These are phyloP conservation scores for Collybia mongolica DNA, from an alignment of 768 basidiomycete genomes.

Conservation along the genomic window DNA sequence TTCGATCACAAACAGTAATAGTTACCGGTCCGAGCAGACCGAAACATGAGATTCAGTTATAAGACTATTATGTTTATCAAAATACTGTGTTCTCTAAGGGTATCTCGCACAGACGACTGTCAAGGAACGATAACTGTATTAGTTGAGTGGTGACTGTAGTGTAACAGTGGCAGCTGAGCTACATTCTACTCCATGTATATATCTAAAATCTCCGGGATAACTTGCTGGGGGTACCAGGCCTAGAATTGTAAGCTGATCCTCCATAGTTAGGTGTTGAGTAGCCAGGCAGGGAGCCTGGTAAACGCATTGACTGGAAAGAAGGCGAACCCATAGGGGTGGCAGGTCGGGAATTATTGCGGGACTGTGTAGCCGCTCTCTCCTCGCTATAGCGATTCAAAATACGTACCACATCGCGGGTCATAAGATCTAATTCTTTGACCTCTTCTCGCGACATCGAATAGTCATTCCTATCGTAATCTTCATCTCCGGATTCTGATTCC, in stretches of 20 bases:
- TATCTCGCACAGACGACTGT: too few species aligned
- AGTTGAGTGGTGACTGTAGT: too few species aligned
- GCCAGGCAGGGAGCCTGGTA: slow-evolving; percentile 47
- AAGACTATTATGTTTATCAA: too few species aligned
- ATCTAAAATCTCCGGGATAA: slow-evolving; percentile 36
- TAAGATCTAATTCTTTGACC: slow-evolving; percentile 68
- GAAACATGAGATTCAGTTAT: too few species aligned
- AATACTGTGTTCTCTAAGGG: too few species aligned
- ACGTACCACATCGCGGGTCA: slow-evolving; percentile 72
- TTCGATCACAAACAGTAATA: too few species aligned
- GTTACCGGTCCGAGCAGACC: too few species aligned
- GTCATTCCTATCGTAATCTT: slow-evolving; percentile 43
- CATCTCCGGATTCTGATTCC: slow-evolving; percentile 59
- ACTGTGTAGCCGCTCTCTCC: slow-evolving; percentile 58
- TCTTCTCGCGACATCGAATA: slow-evolving; percentile 65
- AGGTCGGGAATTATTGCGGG: slow-evolving; percentile 61
- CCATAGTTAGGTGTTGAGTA: slow-evolving; percentile 53
- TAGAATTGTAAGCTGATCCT: slow-evolving; percentile 47
- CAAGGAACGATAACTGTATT: too few species aligned
- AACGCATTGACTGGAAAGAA: slow-evolving; percentile 31
- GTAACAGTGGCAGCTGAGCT: too few species aligned
- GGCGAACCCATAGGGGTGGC: slow-evolving; percentile 65
- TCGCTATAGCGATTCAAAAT: slow-evolving; percentile 72
- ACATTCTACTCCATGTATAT: too few species aligned
- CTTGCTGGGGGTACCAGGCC: slow-evolving; percentile 66